phyloP scores from a whole-genome alignment of 2,329 filamentous ascomycete species.

The Colletotrichum chrysophilum region DNA sequence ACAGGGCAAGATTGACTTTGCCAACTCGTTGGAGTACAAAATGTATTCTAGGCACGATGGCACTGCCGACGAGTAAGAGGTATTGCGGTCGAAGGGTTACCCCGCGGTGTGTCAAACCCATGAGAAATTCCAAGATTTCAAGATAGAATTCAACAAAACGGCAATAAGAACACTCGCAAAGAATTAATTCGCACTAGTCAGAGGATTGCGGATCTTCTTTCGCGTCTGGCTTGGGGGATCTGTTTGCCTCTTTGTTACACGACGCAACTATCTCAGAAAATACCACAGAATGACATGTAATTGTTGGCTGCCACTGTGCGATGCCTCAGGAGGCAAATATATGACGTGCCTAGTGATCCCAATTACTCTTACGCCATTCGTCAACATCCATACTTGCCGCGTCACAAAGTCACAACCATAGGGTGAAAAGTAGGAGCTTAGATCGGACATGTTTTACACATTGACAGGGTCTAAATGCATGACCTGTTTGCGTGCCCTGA shows the following conservation, averaged over 20 bases:
- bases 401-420: background rate
- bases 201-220: background rate
- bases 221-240: background rate
- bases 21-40: constrained; percentile 62
- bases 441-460: background rate
- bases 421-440: background rate
- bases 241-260: background rate
- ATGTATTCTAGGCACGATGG: constrained; percentile 67
- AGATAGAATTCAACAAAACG: background rate
- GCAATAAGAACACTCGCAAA: background rate
- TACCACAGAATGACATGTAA: background rate
- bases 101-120: background rate
- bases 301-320: background rate
- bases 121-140: background rate
- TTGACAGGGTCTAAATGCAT: background rate
- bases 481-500: background rate
- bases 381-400: background rate
- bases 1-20: constrained; percentile 62
- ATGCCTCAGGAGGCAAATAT: background rate
- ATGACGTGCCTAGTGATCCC: background rate
- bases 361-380: background rate
- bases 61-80: constrained; percentile 38
- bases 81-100: background rate
- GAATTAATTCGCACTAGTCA: background rate
- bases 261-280: background rate